Evolutionary conservation across 495 filamentous ascomycete species (phyloP).

Genomic region (Antarctomyces pellizariae): DNA sequence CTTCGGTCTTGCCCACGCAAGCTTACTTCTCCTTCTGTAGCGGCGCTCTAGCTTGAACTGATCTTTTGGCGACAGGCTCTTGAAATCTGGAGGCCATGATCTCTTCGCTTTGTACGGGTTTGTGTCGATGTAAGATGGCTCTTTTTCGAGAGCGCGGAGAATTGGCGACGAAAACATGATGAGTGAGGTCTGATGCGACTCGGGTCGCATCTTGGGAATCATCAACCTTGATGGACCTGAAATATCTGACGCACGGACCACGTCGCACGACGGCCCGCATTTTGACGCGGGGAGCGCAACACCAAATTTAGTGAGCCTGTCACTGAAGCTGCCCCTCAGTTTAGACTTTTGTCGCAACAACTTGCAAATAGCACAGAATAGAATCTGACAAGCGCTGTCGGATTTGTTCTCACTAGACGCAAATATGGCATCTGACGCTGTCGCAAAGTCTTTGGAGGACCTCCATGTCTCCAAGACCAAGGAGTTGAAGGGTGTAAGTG

Average conservation of each 20-base stretch:
- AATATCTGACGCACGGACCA: too few species aligned
- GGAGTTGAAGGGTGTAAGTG: conserved; percentile 22
- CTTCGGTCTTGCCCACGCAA: conserved; percentile 50
- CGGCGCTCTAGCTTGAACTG: conserved; percentile 68
- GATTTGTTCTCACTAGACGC: conserved; percentile 2
- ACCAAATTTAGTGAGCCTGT: too few species aligned
- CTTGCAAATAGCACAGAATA: too few species aligned
- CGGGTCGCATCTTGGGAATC: too few species aligned
- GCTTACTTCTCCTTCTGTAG: conserved; percentile 40
- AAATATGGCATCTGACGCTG: conserved; percentile 12
- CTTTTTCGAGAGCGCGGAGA: conserved; percentile 15
- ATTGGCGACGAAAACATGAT: conserved; percentile 22
- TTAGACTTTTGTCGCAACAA: conserved; percentile 3
- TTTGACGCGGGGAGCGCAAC: too few species aligned
- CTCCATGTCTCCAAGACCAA: conserved; percentile 21
- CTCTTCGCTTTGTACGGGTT: conserved; percentile 60
- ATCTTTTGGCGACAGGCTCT: conserved; percentile 51
- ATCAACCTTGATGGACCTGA: too few species aligned
- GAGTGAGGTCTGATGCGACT: too few species aligned
- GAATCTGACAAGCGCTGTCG: conserved; percentile 1
- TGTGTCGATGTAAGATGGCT: conserved; percentile 6
- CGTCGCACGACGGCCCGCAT: too few species aligned
- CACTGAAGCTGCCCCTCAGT: conserved; percentile 1
- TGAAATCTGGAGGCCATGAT: conserved; percentile 83
- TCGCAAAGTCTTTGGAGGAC: conserved; percentile 9